Conservation (phyloP, 306 rosid genomes). For the Luffa acutangula region DNA sequence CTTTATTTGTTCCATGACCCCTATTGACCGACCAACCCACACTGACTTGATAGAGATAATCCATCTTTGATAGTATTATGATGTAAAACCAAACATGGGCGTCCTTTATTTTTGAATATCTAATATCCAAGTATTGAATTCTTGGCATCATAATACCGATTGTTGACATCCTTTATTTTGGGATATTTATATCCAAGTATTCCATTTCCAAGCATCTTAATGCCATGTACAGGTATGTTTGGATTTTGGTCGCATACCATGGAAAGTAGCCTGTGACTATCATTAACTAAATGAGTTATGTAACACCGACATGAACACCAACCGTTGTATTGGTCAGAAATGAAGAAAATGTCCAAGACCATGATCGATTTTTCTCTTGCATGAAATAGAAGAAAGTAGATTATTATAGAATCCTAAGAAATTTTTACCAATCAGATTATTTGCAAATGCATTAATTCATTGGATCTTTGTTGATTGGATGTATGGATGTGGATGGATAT, state of each 20-base stretch:
- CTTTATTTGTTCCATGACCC: no score
- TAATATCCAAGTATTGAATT: background rate
- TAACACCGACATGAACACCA: background rate
- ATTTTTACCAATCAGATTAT: background rate
- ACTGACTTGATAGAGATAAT: slow-evolving; percentile 2
- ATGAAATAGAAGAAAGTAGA: background rate
- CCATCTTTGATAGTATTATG: background rate
- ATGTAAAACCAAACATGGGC: background rate
- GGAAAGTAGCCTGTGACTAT: background rate
- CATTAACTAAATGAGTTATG: background rate
- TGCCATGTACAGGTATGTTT: background rate
- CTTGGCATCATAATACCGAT: background rate
- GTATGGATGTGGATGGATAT: no score
- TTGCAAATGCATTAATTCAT: background rate
- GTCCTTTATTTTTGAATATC: background rate
- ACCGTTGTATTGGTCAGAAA: background rate
- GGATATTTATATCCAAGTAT: background rate
- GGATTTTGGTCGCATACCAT: background rate
- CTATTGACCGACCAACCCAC: no score
- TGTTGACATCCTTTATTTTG: background rate
- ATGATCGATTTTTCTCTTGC: background rate
- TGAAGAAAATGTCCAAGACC: background rate
- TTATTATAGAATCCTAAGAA: background rate
- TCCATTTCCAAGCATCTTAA: background rate
- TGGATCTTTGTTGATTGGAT: background rate